Percentiles rank a stretch among this genome's conserved stretches.
Evolutionary conservation across 2,329 filamentous ascomycete genomes (phyloP).

Genomic region (Coniella lustricola): DNA sequence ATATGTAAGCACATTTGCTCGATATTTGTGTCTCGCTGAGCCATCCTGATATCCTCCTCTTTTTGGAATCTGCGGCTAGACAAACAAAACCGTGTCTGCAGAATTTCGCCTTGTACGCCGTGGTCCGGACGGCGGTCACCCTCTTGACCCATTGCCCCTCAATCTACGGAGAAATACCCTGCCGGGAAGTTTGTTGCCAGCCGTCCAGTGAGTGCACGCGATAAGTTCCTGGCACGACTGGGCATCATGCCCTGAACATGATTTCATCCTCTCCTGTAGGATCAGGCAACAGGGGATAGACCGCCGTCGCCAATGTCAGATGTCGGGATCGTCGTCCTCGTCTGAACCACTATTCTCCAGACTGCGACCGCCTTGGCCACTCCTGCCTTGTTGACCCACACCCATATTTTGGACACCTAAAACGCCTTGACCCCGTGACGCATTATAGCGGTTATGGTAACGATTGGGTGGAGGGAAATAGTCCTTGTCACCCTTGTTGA

Average conservation of each 20-base stretch:
- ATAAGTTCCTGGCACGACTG: conserved; percentile 1
- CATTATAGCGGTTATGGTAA: conserved; percentile 23
- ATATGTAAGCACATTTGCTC: background rate
- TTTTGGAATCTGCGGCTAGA: background rate
- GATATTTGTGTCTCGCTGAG: too few species aligned
- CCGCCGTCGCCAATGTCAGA: conserved; percentile 51
- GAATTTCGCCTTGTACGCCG: background rate
- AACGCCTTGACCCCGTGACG: conserved; percentile 39
- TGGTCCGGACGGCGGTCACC: conserved; percentile 49
- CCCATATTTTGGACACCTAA: conserved; percentile 41
- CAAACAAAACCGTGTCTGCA: background rate
- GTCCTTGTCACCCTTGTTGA: conserved; percentile 24
- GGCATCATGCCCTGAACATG: background rate
- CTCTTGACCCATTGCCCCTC: conserved; percentile 57
- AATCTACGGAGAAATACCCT: conserved; percentile 33
- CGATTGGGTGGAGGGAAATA: conserved; percentile 27
- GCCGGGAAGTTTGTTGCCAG: background rate
- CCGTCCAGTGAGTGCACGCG: too few species aligned
- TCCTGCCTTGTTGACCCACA: conserved; percentile 17
- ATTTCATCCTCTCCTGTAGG: conserved; percentile 34
- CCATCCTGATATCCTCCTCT: background rate
- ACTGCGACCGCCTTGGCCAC: conserved; percentile 27
- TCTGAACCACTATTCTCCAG: conserved; percentile 43
- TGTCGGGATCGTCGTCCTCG: conserved; percentile 62
- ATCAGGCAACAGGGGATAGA: conserved; percentile 62